Percentiles rank a stretch among this genome's conserved stretches.
Conservation (phyloP, 2,329 filamentous ascomycete species). For the Aspergillus ochraceoroseus region DNA sequence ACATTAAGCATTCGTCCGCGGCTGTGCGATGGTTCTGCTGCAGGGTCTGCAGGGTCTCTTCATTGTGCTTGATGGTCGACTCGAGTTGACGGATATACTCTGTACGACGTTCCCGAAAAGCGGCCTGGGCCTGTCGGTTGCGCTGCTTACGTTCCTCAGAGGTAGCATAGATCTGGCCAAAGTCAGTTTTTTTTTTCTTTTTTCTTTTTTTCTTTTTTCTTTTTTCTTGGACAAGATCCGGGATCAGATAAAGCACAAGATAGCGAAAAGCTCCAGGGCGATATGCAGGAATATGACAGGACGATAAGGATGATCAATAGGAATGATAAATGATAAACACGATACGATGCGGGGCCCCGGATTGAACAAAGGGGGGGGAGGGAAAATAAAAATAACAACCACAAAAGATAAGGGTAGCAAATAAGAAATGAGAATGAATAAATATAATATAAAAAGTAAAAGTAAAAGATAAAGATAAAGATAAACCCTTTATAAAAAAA, state of each 20-base stretch:
- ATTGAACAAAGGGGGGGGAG: conserved; percentile 20
- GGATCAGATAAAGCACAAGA: conserved; percentile 10
- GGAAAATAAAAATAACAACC: conserved; percentile 10
- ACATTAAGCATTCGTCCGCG: conserved; percentile 94
- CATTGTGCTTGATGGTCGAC: conserved; percentile 93
- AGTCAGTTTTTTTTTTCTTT: no score
- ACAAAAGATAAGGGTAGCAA: conserved; percentile 13
- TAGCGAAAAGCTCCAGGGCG: conserved; percentile 9
- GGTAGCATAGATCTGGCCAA: conserved; percentile 95
- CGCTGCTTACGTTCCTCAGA: conserved; percentile 98
- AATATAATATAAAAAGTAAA: conserved; percentile 11
- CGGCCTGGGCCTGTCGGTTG: conserved; percentile 93
- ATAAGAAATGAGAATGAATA: conserved; percentile 13
- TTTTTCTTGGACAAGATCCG: no score
- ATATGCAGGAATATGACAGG: conserved; percentile 11
- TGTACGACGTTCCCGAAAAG: conserved; percentile 90
- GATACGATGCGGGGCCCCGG: conserved; percentile 32
- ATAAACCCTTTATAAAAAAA: neutral
- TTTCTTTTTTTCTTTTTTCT: no score
- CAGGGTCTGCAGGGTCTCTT: conserved; percentile 85
- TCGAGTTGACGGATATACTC: conserved; percentile 99
- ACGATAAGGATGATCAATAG: conserved; percentile 21
- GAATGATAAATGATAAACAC: conserved; percentile 21
- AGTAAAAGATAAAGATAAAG: conserved; percentile 5
- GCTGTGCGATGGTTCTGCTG: conserved; percentile 92